Evolutionary conservation across 768 basidiomycete genomes (phyloP).

Genomic region (Mycena metata): DNA sequence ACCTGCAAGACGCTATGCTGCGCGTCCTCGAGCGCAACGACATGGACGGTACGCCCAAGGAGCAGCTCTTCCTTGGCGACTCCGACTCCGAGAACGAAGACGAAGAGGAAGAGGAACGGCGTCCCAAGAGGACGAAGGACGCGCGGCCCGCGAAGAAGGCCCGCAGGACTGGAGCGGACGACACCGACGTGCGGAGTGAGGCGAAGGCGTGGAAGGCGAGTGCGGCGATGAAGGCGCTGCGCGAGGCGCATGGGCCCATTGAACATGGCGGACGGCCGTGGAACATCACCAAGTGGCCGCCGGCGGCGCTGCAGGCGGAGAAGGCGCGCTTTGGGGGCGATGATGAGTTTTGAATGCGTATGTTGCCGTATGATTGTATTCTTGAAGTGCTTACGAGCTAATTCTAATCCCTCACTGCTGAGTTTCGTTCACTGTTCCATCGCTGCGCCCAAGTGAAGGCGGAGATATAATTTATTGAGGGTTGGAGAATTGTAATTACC

Average conservation of each 20-base stretch:
- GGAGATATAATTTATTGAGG: no score
- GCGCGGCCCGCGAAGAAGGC: slow-evolving; percentile 8
- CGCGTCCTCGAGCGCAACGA: slow-evolving; percentile 34
- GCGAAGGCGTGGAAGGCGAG: slow-evolving; percentile 31
- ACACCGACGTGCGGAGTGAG: slow-evolving; percentile 20
- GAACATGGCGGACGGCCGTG: slow-evolving; percentile 33
- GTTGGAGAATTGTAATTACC: no score
- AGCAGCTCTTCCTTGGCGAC: slow-evolving; percentile 18
- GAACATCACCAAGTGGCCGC: slow-evolving; percentile 21
- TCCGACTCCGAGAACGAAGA: slow-evolving; percentile 23
- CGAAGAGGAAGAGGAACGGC: neutral
- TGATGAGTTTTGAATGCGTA: no score
- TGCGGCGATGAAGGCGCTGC: slow-evolving; percentile 33
- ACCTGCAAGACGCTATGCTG: slow-evolving; percentile 26
- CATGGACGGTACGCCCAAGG: slow-evolving; percentile 32
- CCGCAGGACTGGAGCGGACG: slow-evolving; percentile 11
- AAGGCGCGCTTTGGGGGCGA: no score
- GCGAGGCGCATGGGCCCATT: slow-evolving; percentile 20
- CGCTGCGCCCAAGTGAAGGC: no score
- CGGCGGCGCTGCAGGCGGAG: no score
- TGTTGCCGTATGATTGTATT: no score
- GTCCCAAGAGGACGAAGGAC: neutral
- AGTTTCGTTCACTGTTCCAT: no score
- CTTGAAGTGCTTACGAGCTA: no score
- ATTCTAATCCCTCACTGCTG: no score